Evolutionary conservation across 164 flowering plant genomes (phyloP).

Genomic region (Litsea cubeba): DNA sequence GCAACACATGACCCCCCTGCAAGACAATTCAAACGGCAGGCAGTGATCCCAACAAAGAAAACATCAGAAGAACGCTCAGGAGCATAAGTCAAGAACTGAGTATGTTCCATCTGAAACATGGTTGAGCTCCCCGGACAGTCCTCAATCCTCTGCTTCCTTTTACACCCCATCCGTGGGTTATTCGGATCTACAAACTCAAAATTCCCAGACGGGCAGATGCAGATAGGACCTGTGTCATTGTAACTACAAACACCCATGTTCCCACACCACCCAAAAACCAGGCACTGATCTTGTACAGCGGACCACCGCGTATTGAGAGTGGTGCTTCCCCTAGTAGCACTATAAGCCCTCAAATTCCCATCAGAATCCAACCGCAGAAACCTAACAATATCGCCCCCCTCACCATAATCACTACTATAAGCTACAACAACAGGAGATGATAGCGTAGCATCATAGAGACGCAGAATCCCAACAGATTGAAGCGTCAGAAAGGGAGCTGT

Average conservation of each 20-base stretch:
- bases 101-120: slow-evolving; percentile 49
- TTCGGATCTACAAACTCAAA: slow-evolving; percentile 53
- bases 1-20: slow-evolving; percentile 44
- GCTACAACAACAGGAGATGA: slow-evolving; percentile 26
- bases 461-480: slow-evolving; percentile 44
- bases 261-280: slow-evolving; percentile 80
- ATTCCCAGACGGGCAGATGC: slow-evolving; percentile 72
- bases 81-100: slow-evolving; percentile 53
- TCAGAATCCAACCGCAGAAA: slow-evolving; percentile 60
- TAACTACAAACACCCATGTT: slow-evolving; percentile 76
- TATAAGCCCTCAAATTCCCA: slow-evolving; percentile 85
- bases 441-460: slow-evolving; percentile 38
- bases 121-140: slow-evolving; percentile 46
- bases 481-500: slow-evolving; percentile 46
- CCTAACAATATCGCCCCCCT: slow-evolving; percentile 44
- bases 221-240: slow-evolving; percentile 46
- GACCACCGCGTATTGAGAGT: slow-evolving; percentile 44
- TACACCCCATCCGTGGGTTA: slow-evolving; percentile 68
- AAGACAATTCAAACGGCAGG: slow-evolving; percentile 63
- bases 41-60: slow-evolving; percentile 38
- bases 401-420: slow-evolving; percentile 79
- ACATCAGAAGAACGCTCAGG: slow-evolving; percentile 44
- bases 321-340: slow-evolving; percentile 35
- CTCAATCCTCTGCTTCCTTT: slow-evolving; percentile 53
- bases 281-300: slow-evolving; percentile 75